phyloP scores from a whole-genome alignment of 345 rosid species.

The Atalantia buxifolia region DNA sequence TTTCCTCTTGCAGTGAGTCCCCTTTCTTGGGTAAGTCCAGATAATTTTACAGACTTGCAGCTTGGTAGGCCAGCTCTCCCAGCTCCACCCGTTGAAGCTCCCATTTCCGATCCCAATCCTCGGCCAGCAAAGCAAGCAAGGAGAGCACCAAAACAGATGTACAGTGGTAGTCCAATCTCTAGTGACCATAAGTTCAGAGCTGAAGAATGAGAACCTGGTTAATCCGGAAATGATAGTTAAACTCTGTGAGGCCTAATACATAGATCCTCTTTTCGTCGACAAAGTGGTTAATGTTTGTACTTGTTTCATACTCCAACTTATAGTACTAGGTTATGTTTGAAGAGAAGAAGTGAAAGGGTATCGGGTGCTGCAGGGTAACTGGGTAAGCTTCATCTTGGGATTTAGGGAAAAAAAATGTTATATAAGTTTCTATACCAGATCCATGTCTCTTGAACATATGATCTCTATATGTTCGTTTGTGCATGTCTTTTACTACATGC shows the following conservation, averaged over 20 bases:
- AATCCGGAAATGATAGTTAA: conserved; percentile 1
- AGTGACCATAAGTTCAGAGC: neutral
- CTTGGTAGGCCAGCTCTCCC: conserved; percentile 29
- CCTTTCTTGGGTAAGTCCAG: conserved; percentile 39
- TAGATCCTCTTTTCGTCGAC: neutral
- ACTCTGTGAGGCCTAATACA: neutral
- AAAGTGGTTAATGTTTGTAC: neutral
- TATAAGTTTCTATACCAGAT: neutral
- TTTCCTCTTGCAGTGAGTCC: conserved; percentile 35
- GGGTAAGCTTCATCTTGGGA: conserved; percentile 4
- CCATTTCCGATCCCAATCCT: conserved; percentile 8
- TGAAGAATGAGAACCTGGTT: conserved; percentile 13
- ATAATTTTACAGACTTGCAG: conserved; percentile 29
- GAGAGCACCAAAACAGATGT: conserved; percentile 18
- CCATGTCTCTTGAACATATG: neutral
- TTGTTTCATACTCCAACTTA: neutral
- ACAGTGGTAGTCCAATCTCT: neutral
- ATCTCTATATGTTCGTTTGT: neutral
- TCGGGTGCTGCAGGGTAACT: neutral
- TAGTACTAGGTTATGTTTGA: neutral
- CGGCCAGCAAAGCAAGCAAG: conserved; percentile 29
- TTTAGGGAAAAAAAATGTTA: neutral
- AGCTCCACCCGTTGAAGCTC: conserved; percentile 18
- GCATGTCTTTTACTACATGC: neutral
- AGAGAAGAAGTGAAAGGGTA: neutral